Percentiles rank a stretch among this genome's conserved stretches.
phyloP scores from a whole-genome alignment of 352 stramenopile genomes.

The Globisporangium carolinianum region DNA sequence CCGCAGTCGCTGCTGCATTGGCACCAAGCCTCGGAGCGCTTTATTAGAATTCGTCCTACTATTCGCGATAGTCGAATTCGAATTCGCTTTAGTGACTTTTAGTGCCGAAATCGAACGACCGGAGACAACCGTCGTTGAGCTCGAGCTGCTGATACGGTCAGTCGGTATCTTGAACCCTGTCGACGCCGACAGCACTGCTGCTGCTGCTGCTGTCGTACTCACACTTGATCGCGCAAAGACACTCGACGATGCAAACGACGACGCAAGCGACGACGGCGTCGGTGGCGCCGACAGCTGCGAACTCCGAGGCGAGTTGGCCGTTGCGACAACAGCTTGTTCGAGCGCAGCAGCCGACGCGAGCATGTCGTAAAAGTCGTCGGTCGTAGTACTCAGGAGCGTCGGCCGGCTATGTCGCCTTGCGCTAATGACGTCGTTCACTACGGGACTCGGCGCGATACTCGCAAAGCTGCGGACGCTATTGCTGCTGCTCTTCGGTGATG shows the following conservation, averaged over 20 bases:
- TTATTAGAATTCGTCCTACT: too few relatives aligned
- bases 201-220: neutral
- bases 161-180: neutral
- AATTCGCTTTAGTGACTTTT: neutral
- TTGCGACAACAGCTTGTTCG: neutral
- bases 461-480: neutral
- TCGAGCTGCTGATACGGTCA: neutral
- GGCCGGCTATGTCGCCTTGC: neutral
- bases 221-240: neutral
- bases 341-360: neutral
- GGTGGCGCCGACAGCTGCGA: neutral
- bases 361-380: neutral
- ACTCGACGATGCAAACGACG: neutral
- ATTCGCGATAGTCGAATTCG: too few relatives aligned
- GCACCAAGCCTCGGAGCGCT: neutral
- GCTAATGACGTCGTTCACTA: slow-evolving; percentile 10
- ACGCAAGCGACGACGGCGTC: slow-evolving; percentile 1
- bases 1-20: neutral
- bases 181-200: neutral
- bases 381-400: neutral
- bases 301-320: neutral
- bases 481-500: neutral
- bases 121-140: neutral
- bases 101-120: neutral
- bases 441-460: slow-evolving; percentile 4